A percentile compares a stretch with the other conserved stretches of the same genome.
phyloP scores from a whole-genome alignment of 1,284 basidiomycete genomes.

The Ganoderma boninense region DNA sequence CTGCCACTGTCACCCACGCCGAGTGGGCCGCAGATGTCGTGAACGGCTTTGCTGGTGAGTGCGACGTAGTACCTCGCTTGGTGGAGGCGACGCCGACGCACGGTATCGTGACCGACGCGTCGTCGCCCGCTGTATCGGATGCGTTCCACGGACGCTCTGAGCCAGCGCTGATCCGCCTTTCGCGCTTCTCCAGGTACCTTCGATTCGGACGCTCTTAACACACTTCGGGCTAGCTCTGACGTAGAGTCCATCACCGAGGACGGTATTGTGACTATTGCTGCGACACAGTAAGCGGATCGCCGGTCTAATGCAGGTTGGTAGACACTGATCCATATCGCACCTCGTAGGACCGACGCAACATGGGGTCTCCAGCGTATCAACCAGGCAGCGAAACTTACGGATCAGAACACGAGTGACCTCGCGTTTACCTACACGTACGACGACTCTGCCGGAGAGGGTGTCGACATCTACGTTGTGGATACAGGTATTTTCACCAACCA shows the following conservation, averaged over 20 bases:
- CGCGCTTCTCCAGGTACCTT: conserved; percentile 19
- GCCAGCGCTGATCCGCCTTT: background rate
- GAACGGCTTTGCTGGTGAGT: conserved; percentile 69
- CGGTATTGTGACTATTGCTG: conserved; percentile 8
- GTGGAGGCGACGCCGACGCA: background rate
- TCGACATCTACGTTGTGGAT: conserved; percentile 33
- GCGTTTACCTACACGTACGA: conserved; percentile 20
- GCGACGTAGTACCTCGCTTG: background rate
- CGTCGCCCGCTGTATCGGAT: background rate
- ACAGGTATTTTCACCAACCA: conserved; percentile 70
- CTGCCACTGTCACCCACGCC: conserved; percentile 44
- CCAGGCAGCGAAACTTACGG: conserved; percentile 4
- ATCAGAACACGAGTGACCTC: conserved; percentile 15
- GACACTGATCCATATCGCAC: background rate
- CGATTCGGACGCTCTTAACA: conserved; percentile 13
- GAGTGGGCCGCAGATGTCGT: conserved; percentile 48
- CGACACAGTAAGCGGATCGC: conserved; percentile 7
- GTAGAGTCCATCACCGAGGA: conserved; percentile 20
- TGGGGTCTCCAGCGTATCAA: conserved; percentile 25
- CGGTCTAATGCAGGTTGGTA: background rate
- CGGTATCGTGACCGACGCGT: conserved; percentile 4
- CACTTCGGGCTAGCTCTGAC: conserved; percentile 18
- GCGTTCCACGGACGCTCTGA: background rate
- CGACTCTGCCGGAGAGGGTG: conserved; percentile 15
- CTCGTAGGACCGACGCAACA: conserved; percentile 17